phyloP scores from a whole-genome alignment of 1,139 yeast species.

The Hanseniaspora gamundiae region DNA sequence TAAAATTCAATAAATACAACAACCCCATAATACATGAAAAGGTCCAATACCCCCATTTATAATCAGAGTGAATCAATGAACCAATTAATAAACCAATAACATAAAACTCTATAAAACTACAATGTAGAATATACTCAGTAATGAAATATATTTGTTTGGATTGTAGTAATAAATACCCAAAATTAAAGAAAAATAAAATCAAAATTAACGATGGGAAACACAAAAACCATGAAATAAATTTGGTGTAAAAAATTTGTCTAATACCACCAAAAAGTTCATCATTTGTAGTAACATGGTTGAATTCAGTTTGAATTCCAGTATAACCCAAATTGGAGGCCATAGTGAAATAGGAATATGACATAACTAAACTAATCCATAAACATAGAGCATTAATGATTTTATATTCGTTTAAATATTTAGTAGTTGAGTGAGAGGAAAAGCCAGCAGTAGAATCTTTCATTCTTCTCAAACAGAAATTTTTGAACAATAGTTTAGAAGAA shows the following conservation, averaged over 20 bases:
- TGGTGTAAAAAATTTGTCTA: conserved; percentile 51
- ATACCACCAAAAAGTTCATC: conserved; percentile 16
- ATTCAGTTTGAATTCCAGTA: conserved; percentile 38
- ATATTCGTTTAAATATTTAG: conserved; percentile 22
- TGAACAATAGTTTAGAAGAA: conserved; percentile 28
- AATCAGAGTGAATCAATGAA: conserved; percentile 33
- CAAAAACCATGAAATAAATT: conserved; percentile 52
- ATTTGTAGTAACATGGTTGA: conserved; percentile 30
- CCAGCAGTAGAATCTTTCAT: conserved; percentile 2
- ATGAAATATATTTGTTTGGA: background rate
- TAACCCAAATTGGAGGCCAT: conserved; percentile 52
- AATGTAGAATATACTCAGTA: conserved; percentile 14
- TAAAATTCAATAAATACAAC: background rate
- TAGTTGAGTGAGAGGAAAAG: too few species aligned
- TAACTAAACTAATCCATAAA: conserved; percentile 31
- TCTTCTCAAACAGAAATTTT: background rate
- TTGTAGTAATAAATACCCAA: background rate
- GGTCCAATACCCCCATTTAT: conserved; percentile 47
- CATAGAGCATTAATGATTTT: conserved; percentile 34
- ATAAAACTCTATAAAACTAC: conserved; percentile 32
- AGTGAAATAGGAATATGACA: conserved; percentile 43
- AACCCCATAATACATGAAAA: conserved; percentile 24
- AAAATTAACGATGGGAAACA: conserved; percentile 38
- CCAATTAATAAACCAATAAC: conserved; percentile 41
- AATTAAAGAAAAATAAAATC: background rate